Percentiles rank a stretch among this genome's conserved stretches.
Evolutionary conservation across 345 rosid species (phyloP).

Genomic region (Lepidium aucheri): DNA sequence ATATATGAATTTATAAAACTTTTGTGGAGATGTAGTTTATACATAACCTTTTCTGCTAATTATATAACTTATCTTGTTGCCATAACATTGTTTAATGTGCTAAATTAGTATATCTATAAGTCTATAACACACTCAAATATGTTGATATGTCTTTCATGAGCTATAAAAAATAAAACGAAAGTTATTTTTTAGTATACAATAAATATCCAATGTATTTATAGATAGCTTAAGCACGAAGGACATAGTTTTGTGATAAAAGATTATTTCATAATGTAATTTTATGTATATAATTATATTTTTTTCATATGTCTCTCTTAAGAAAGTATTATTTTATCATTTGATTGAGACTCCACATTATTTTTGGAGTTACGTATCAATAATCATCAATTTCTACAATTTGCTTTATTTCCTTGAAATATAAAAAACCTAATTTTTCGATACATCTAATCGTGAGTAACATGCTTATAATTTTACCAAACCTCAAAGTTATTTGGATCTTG

Average conservation of each 20-base stretch:
- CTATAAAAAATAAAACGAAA: no score
- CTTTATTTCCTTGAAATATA: conserved; percentile 3
- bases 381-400: conserved; percentile 11
- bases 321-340: conserved; percentile 7
- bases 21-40: no score
- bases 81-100: neutral
- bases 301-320: neutral
- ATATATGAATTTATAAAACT: no score
- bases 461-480: conserved; percentile 13
- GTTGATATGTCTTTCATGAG: no score
- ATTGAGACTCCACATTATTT: conserved; percentile 21
- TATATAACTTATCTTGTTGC: neutral
- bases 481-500: conserved; percentile 12
- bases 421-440: neutral
- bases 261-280: neutral
- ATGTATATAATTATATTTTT: neutral
- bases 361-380: conserved; percentile 27
- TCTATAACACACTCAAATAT: no score
- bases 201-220: no score
- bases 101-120: no score
- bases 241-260: neutral
- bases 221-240: no score
- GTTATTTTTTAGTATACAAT: no score
- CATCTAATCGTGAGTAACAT: conserved; percentile 19
- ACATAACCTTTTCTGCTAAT: neutral